A percentile compares a stretch with the other conserved stretches of the same genome.
These are phyloP conservation scores for Stereum hirsutum DNA, from an alignment of 1,284 basidiomycete species.

Conservation along the genomic window DNA sequence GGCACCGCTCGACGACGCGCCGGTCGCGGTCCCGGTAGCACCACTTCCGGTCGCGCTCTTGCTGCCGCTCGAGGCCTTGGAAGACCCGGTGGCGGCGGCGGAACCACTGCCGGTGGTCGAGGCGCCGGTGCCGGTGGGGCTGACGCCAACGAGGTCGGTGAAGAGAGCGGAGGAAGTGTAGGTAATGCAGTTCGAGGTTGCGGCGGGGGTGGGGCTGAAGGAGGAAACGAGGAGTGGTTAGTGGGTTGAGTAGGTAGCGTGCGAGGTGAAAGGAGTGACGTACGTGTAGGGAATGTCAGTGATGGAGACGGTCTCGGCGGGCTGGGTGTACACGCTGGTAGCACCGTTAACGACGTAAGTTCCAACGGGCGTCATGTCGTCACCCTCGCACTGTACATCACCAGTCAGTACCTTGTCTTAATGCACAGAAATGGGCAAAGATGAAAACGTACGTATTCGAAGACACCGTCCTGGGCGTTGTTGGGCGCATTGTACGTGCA, in stretches of 20 bases:
- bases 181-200: slow-evolving; percentile 54
- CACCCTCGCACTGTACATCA: slow-evolving; percentile 54
- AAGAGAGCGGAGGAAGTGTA: slow-evolving; percentile 47
- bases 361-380: slow-evolving; percentile 49
- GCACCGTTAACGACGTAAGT: slow-evolving; percentile 38
- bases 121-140: neutral
- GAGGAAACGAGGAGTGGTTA: no score
- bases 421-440: no score
- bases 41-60: no score
- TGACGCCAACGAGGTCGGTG: slow-evolving; percentile 10
- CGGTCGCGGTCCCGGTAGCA: no score
- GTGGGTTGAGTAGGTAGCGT: no score
- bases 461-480: slow-evolving; percentile 26
- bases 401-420: no score
- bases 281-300: slow-evolving; percentile 53
- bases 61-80: no score
- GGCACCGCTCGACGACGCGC: no score
- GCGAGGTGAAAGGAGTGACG: slow-evolving; percentile 43
- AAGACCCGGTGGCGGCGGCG: no score
- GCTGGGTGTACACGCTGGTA: slow-evolving; percentile 45
- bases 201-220: no score
- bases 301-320: slow-evolving; percentile 47
- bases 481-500: slow-evolving; percentile 40
- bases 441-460: no score
- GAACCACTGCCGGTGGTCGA: neutral